Evolutionary conservation across 192 early-diverging fungal genomes (phyloP), one percentile per base, ranked within the genome.

Genomic region (Backusella parvicylindrica): DNA sequence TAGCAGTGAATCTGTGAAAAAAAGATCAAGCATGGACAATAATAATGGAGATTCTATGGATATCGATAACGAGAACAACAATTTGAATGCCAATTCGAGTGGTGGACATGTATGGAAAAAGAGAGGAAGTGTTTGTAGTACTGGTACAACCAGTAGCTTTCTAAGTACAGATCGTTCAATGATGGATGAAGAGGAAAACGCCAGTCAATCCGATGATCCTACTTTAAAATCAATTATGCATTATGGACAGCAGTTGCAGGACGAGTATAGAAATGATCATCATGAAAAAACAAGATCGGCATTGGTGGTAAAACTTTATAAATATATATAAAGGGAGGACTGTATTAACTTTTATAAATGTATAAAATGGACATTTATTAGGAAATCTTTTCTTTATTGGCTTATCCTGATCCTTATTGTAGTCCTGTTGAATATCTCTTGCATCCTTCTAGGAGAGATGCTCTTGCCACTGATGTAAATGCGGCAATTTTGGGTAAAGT

Each of bases 301-400:
- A 67, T 36, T 80, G 2, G 49, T 31, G 63, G 76, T 77, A 72
- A n/a, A 72, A n/a, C 18, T n/a, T 47, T 18, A 30, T 74, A 32
- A 37, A 43, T 64, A 26, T 33, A 6, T 16, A 64, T 28, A 70
- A 56, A 50, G 6, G 36, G 11, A 8, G 6, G 21, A 23, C 8
- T 56, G 3, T 26, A 30, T 66, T 23, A 3, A 43, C 30, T 11
- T 0, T 15, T 68, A n/a, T 37, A 16, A 23, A 11, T 33, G 12
- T 64, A 33, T 64, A 28, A 33, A 31, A 5, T 18, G 8, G 1
- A 26, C 28, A 38, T 23, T 28, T 36, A 66, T 86, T 82, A 90
- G 84, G 86, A 91, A 68, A 81, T 88, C 5, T 94, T 94, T 77
- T 89, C 93, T 7, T 79, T 95, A 49, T 77, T 94, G 37, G 94